phyloP scores from a whole-genome alignment of 495 filamentous ascomycete species.

The Aspergillus taichungensis region DNA sequence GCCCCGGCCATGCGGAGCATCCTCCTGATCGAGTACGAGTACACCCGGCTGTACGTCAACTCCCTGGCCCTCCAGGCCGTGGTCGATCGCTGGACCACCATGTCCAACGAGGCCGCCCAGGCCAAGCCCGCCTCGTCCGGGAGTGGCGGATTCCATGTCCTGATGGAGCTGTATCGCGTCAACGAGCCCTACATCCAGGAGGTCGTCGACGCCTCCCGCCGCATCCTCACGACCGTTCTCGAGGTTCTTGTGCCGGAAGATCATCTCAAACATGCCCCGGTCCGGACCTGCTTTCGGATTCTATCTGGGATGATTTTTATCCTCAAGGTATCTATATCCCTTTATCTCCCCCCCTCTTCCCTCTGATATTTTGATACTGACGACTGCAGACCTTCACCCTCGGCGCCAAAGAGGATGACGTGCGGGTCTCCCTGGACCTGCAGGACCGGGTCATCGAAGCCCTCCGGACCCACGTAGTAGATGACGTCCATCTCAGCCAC shows the following conservation, averaged over 20 bases:
- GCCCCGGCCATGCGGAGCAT: constrained; percentile 73
- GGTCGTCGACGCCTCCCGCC: constrained; percentile 80
- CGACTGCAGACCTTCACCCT: constrained; percentile 71
- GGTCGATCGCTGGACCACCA: constrained; percentile 81
- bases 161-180: constrained; percentile 47
- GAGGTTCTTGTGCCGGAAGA: constrained; percentile 73
- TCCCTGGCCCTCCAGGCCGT: constrained; percentile 90
- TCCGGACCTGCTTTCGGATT: constrained; percentile 90
- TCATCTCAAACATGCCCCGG: constrained; percentile 84
- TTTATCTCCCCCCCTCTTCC: neutral
- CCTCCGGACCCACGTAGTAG: constrained; percentile 76
- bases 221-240: constrained; percentile 71
- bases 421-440: constrained; percentile 68
- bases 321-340: constrained; percentile 47
- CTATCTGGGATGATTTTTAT: constrained; percentile 92
- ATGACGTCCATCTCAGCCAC: constrained; percentile 92
- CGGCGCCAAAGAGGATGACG: constrained; percentile 82
- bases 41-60: constrained; percentile 83
- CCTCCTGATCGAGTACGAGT: constrained; percentile 83
- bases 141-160: constrained; percentile 38
- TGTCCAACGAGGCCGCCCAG: constrained; percentile 46
- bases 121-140: constrained; percentile 25
- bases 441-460: constrained; percentile 75
- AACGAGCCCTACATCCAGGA: constrained; percentile 75
- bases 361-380: constrained; percentile 7